These are phyloP conservation scores for Geotrichum citri-aurantii DNA, from an alignment of 1,139 yeast genomes.

Conservation along the genomic window DNA sequence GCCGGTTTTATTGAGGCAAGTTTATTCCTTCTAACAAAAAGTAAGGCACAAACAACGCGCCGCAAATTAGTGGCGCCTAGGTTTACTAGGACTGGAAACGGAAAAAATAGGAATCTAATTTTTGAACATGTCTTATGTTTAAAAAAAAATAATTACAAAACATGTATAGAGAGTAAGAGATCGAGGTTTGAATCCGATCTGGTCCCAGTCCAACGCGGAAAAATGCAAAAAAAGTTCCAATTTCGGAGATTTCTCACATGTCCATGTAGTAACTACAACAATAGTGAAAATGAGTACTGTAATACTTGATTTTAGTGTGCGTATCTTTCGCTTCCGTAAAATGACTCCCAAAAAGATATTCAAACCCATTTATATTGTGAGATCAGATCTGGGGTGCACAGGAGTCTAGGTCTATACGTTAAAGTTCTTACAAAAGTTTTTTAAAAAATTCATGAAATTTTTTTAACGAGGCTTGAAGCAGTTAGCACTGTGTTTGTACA, in stretches of 20 bases:
- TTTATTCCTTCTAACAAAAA: no score
- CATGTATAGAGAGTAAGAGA: constrained; percentile 31
- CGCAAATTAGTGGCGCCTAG: not conserved
- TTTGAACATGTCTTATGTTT: not conserved
- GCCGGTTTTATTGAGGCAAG: no score
- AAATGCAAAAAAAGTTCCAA: not conserved
- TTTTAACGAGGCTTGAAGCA: no score
- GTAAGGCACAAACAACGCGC: no score
- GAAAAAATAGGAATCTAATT: not conserved
- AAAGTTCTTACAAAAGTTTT: no score
- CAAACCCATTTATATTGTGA: no score
- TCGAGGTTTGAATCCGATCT: not conserved
- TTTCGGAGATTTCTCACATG: not conserved
- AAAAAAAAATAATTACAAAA: not conserved
- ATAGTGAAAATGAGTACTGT: not conserved
- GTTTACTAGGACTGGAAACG: not conserved
- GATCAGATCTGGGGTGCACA: no score
- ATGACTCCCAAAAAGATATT: no score
- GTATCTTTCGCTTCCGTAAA: not conserved
- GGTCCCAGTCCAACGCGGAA: not conserved
- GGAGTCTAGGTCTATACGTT: no score
- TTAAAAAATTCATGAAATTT: no score
- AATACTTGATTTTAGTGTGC: not conserved
- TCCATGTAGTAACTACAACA: not conserved
- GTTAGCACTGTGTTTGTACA: no score